Percentiles rank a stretch among this genome's conserved stretches.
Evolutionary conservation across 2,329 filamentous ascomycete species (phyloP).

Genomic region (Alternaria sp.): DNA sequence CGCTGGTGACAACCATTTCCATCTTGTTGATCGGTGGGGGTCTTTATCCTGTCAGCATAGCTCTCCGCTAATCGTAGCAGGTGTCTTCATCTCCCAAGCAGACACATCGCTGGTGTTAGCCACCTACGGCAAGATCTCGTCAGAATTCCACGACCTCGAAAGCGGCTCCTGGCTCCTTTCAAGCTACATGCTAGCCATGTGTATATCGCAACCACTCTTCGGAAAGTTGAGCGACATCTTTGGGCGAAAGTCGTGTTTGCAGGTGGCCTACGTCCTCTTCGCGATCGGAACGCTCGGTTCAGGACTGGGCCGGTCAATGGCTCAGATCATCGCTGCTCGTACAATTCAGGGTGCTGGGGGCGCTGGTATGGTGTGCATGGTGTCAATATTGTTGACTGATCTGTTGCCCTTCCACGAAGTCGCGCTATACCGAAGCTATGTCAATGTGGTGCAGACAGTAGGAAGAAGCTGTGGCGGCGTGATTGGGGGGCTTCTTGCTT

Average conservation of each 20-base stretch:
- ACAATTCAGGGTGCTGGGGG: constrained; percentile 69
- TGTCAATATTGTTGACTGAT: constrained; percentile 58
- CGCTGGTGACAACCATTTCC: background rate
- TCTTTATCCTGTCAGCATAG: background rate
- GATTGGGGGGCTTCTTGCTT: background rate
- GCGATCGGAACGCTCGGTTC: background rate
- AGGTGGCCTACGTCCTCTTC: background rate
- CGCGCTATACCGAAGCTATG: constrained; percentile 58
- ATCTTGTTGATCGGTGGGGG: background rate
- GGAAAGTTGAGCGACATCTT: background rate
- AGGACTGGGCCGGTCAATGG: constrained; percentile 12
- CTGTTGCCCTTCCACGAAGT: constrained; percentile 58
- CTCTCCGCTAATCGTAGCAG: background rate
- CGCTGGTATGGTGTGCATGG: constrained; percentile 63
- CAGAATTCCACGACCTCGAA: background rate
- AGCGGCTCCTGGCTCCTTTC: background rate
- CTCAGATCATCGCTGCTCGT: constrained; percentile 54
- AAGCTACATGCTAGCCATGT: background rate
- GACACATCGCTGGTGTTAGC: background rate
- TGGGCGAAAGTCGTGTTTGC: background rate
- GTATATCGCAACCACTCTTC: background rate
- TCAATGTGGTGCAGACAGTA: constrained; percentile 59
- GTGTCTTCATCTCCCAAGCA: background rate
- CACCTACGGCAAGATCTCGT: background rate
- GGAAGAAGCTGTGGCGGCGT: constrained; percentile 51